Evolutionary conservation across 345 rosid species (phyloP), one percentile per base, ranked within the genome.

Genomic region (Triadica sebifera): DNA sequence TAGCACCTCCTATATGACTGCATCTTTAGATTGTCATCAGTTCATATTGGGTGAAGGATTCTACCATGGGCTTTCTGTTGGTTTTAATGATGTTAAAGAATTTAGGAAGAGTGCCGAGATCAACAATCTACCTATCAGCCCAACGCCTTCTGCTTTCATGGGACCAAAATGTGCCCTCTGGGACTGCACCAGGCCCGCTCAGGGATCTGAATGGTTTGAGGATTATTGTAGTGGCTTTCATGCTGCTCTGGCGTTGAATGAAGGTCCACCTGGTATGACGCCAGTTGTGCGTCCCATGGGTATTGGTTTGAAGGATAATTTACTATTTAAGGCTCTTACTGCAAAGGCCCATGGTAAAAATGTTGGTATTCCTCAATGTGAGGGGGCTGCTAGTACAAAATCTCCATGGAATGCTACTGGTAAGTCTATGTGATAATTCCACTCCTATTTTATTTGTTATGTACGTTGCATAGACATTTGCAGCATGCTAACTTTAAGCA

Each of bases 151-250:
- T 80, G 93, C 98, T 12, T 90, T 92, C 80, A 37, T 94, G 87
- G 92, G 96, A 22, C 96, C 93, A 43, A 90, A 86, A 77, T 94
- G 98, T 85, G 91, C 97, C 11, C 87, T 94, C 4, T 94, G 96
- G 97, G 98, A 91, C 75, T 94, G 98, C 78, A 78, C 91, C 55
- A 87, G 97, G 79, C 98, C 98, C 57, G 91, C 92, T 79, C 90
- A 87, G 41, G 91, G 86, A 47, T 80, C 81, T 47, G 91, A 86
- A 20, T 83, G 85, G 86, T 85, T 70, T 58, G 55, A 76, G 69
- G 89, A 89, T 57, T 91, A 90, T 75, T 94, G 98, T 87, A 88
- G 94, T 73, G 74, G 84, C 74, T 87, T 81, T 85, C 98, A 91
- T 85, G 87, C 86, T 68, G 82, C 74, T 45, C 82, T 88, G 68